A percentile compares a stretch with the other conserved stretches of the same genome.
These are phyloP conservation scores for Syncephalastrum racemosum DNA, from an alignment of 371 early-diverging fungal genomes.

Conservation along the genomic window DNA sequence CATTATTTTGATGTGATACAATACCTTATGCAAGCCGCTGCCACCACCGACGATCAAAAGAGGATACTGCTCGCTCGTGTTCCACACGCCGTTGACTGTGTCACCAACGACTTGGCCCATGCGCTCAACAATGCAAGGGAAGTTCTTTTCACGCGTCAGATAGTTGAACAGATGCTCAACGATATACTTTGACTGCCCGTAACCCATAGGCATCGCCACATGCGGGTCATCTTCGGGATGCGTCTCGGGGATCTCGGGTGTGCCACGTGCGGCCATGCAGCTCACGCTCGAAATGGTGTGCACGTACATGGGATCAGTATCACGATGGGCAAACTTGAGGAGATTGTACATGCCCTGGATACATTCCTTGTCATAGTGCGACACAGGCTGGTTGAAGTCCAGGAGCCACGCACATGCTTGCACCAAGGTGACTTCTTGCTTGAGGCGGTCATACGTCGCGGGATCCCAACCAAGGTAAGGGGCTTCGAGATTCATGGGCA, in stretches of 20 bases:
- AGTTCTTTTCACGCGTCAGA: slow-evolving; percentile 27
- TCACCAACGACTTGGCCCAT: slow-evolving; percentile 47
- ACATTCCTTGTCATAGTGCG: slow-evolving; percentile 34
- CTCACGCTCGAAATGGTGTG: too few relatives aligned
- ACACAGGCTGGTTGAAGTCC: slow-evolving; percentile 32
- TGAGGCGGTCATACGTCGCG: slow-evolving; percentile 21
- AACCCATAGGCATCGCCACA: slow-evolving; percentile 42
- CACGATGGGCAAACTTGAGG: slow-evolving; percentile 32
- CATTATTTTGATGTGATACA: too few relatives aligned
- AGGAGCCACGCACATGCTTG: slow-evolving; percentile 38
- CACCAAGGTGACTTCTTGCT: slow-evolving; percentile 29
- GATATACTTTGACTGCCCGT: slow-evolving; percentile 43
- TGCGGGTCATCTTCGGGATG: slow-evolving; percentile 27
- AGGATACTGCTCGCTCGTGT: slow-evolving; percentile 40
- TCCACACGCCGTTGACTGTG: slow-evolving; percentile 40
- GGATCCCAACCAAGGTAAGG: slow-evolving; percentile 26
- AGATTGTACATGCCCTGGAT: slow-evolving; percentile 33
- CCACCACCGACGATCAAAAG: slow-evolving; percentile 40
- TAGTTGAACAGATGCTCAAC: slow-evolving; percentile 33
- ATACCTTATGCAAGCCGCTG: slow-evolving; percentile 21
- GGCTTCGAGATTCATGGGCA: slow-evolving; percentile 16
- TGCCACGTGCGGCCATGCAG: slow-evolving; percentile 10
- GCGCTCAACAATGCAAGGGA: slow-evolving; percentile 38
- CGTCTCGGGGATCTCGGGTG: slow-evolving; percentile 26
- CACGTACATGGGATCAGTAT: slow-evolving; percentile 34